These are phyloP conservation scores for Cryptomeria japonica DNA, from an alignment of 75 land plant species.

Conservation along the genomic window DNA sequence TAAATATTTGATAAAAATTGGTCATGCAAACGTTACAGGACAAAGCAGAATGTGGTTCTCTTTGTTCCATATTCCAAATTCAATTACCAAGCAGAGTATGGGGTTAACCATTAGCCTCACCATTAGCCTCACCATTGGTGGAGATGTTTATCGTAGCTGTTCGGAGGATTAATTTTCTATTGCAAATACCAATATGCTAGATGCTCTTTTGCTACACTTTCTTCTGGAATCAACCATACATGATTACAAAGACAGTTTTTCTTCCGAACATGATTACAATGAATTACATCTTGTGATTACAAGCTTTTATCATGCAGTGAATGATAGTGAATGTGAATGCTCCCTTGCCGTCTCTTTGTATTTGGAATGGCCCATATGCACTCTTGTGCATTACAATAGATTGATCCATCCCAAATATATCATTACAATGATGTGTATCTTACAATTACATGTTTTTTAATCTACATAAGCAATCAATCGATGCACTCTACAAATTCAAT, in stretches of 20 bases:
- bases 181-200: background rate
- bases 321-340: background rate
- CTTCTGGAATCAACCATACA: no score
- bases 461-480: background rate
- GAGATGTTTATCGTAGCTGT: background rate
- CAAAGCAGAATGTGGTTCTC: background rate
- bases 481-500: background rate
- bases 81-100: background rate
- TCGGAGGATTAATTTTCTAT: background rate
- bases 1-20: no score
- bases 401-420: background rate
- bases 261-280: background rate
- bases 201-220: background rate
- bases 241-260: no score
- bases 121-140: background rate
- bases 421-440: constrained; percentile 1
- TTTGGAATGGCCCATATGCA: background rate
- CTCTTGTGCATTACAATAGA: background rate
- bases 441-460: background rate
- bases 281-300: background rate
- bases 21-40: no score
- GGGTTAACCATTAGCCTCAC: background rate
- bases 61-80: background rate
- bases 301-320: background rate
- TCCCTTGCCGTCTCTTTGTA: background rate